Evolutionary conservation across 2,329 filamentous ascomycete species (phyloP), one percentile per base, ranked within the genome.

Genomic region (Scorias spongiosa): DNA sequence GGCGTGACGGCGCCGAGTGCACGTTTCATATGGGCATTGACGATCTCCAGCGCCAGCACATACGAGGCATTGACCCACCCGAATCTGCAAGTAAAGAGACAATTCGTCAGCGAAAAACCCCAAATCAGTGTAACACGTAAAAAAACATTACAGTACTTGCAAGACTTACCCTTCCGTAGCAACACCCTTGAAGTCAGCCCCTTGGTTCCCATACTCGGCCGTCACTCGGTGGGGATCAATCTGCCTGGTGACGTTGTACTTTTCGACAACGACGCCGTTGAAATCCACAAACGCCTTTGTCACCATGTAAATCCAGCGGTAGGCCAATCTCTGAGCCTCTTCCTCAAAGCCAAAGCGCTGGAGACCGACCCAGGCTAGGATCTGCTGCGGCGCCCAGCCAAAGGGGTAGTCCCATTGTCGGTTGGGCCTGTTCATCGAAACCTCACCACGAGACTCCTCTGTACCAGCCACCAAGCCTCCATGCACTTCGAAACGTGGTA

Each of bases 61-160:
- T 93, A 98, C 61, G 88, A 95, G 56, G 91, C 89, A 60, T 98
- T 98, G 57, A 96, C 91, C 91, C 91, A 98, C 42, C 89, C 91
- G 59, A 98, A 98, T 46, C 89, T 94, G 44, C 36, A 10, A 14
- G 2, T 2, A 40, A 9, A 43, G n/a, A n/a, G n/a, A n/a, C n/a
- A n/a, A n/a, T n/a, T n/a, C n/a, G n/a, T 51, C 40, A 54, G 49
- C 34, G 40, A 38, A 7, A 18, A 14, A 15, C 28, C 6, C 5
- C n/a, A 37, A 42, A 38, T 9, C 20, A 15, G 10, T 12, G n/a
- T 10, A 29, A 12, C 12, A 29, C 12, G 26, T 30, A 28, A 10
- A 14, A 9, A 17, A 36, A 10, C 14, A 2, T 14, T 37, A 5
- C 10, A 20, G 11, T 4, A n/a, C n/a, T n/a, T n/a, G n/a, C n/a